Conservation (phyloP, 441 rosid species). For the Biscutella laevigata region DNA sequence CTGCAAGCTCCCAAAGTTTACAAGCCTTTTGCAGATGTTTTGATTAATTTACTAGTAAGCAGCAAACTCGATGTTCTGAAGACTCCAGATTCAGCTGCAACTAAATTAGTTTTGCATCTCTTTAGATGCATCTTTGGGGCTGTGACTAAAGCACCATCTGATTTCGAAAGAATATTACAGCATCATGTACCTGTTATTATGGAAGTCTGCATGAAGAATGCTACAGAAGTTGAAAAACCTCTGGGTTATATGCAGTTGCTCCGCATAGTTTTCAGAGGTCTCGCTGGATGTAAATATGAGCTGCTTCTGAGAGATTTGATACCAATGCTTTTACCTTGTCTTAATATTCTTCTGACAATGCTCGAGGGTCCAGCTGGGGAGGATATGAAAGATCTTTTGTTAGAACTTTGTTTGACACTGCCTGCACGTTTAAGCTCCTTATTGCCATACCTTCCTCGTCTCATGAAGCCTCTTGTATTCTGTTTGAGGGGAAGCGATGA, state of each 20-base stretch:
- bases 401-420: conserved; percentile 89
- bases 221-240: conserved; percentile 91
- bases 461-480: conserved; percentile 93
- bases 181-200: conserved; percentile 92
- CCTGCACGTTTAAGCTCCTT: conserved; percentile 98
- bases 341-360: conserved; percentile 90
- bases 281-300: conserved; percentile 89
- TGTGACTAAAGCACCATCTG: conserved; percentile 82
- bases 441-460: conserved; percentile 87
- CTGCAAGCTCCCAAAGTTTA: conserved; percentile 76
- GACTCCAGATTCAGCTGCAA: conserved; percentile 79
- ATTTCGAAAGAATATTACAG: conserved; percentile 92
- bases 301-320: conserved; percentile 81
- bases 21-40: conserved; percentile 88
- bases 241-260: conserved; percentile 94
- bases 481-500: conserved; percentile 90
- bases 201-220: conserved; percentile 96
- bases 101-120: conserved; percentile 88
- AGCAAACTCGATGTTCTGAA: conserved; percentile 87
- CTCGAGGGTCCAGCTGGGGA: conserved; percentile 98
- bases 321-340: conserved; percentile 87
- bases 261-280: conserved; percentile 83
- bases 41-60: conserved; percentile 83
- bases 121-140: conserved; percentile 91
- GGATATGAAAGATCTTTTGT: conserved; percentile 85